These are phyloP conservation scores for Amanita pallidorosea DNA, from an alignment of 768 basidiomycete species.

Conservation along the genomic window DNA sequence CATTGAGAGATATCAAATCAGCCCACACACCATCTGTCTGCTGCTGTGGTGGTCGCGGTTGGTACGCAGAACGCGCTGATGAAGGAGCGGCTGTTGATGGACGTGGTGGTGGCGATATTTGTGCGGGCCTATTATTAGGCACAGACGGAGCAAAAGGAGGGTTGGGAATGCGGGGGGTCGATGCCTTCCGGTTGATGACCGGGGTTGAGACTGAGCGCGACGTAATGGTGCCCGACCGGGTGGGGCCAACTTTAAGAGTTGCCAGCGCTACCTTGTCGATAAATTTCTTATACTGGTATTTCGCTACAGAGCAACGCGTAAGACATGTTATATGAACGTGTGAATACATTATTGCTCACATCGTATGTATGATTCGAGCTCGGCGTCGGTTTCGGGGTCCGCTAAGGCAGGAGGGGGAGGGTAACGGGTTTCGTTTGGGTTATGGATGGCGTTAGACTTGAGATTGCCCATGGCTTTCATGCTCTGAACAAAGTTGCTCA, in stretches of 20 bases:
- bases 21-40: conserved; percentile 40
- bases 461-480: conserved; percentile 79
- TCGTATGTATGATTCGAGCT: conserved; percentile 86
- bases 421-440: conserved; percentile 73
- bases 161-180: conserved; percentile 6
- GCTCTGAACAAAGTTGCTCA: conserved; percentile 26
- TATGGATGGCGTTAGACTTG: conserved; percentile 70
- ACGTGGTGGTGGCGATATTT: conserved; percentile 8
- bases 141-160: conserved; percentile 9
- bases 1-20: conserved; percentile 41
- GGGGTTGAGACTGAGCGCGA: conserved; percentile 9
- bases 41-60: conserved; percentile 14
- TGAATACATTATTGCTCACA: conserved; percentile 31
- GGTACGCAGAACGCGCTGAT: conserved; percentile 14
- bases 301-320: conserved; percentile 30
- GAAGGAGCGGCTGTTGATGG: conserved; percentile 11
- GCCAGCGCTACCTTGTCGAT: conserved; percentile 36
- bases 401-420: conserved; percentile 77
- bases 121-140: neutral
- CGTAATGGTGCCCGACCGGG: conserved; percentile 20
- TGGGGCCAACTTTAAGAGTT: conserved; percentile 34
- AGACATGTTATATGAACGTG: neutral
- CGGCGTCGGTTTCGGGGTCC: conserved; percentile 75
- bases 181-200: neutral
- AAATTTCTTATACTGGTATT: conserved; percentile 73